Evolutionary conservation across 495 filamentous ascomycete genomes (phyloP).

Genomic region (Patellaria atrata): DNA sequence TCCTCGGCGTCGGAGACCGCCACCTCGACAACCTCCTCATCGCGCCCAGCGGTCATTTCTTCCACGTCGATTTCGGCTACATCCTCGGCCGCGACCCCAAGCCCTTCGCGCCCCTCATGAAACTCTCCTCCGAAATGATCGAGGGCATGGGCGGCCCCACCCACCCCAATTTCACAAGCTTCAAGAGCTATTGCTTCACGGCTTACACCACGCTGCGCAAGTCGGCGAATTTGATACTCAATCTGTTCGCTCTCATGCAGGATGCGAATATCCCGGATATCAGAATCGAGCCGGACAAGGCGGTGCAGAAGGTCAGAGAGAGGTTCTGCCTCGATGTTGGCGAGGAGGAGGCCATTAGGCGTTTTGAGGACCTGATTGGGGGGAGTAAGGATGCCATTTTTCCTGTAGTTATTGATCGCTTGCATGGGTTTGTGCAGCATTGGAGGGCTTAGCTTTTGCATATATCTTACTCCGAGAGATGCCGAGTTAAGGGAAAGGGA

Average conservation of each 20-base stretch:
- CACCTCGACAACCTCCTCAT: slow-evolving; percentile 94
- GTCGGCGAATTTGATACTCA: slow-evolving; percentile 79
- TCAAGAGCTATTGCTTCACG: slow-evolving; percentile 91
- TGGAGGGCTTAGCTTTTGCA: slow-evolving; percentile 70
- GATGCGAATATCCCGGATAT: slow-evolving; percentile 96
- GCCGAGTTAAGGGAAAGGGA: too few species aligned
- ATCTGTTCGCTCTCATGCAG: slow-evolving; percentile 91
- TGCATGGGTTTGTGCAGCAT: slow-evolving; percentile 87
- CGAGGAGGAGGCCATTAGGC: slow-evolving; percentile 82
- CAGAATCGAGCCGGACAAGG: slow-evolving; percentile 78
- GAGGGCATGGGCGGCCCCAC: slow-evolving; percentile 87
- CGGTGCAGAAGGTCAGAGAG: slow-evolving; percentile 87
- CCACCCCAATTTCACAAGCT: slow-evolving; percentile 66
- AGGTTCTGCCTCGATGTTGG: slow-evolving; percentile 82
- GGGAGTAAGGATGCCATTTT: slow-evolving; percentile 79
- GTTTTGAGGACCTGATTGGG: slow-evolving; percentile 76
- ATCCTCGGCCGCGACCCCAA: slow-evolving; percentile 97
- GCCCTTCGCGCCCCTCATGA: slow-evolving; percentile 92
- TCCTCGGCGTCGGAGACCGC: slow-evolving; percentile 93
- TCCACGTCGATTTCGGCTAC: slow-evolving; percentile 96
- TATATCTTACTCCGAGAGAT: too few species aligned
- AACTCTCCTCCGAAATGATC: slow-evolving; percentile 94
- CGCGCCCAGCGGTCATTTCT: slow-evolving; percentile 83
- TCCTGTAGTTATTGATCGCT: slow-evolving; percentile 83
- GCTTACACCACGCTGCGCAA: slow-evolving; percentile 87